Conservation (phyloP, 306 rosid species). For the Hippophae gyantsensis region DNA sequence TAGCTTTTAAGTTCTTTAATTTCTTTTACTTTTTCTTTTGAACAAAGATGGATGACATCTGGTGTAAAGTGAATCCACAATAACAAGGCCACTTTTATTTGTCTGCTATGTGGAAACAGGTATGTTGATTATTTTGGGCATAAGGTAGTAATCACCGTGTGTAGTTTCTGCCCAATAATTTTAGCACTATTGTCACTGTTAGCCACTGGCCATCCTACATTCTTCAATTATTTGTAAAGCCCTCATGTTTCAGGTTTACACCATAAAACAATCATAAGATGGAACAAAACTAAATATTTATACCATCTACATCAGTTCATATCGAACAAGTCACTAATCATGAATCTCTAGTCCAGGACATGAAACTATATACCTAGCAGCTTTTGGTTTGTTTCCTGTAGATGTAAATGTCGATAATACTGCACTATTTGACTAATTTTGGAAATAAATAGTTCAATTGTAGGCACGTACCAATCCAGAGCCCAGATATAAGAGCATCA, state of each 20-base stretch:
- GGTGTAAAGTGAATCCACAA: background rate
- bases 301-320: constrained; percentile 8
- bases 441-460: constrained; percentile 12
- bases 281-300: constrained; percentile 6
- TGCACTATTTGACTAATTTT: constrained; percentile 4
- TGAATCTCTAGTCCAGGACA: constrained; percentile 9
- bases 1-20: background rate
- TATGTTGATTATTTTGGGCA: background rate
- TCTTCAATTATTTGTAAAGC: constrained; percentile 13
- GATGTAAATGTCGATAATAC: constrained; percentile 10
- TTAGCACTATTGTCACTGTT: background rate
- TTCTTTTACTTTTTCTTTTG: background rate
- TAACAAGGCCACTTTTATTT: background rate
- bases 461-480: constrained; percentile 15
- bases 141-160: constrained; percentile 2
- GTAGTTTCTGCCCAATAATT: background rate
- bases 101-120: background rate
- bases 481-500: background rate
- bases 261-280: constrained; percentile 2
- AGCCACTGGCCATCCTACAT: background rate
- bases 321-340: constrained; percentile 3
- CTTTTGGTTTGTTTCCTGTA: constrained; percentile 13
- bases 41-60: background rate
- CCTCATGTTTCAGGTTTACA: constrained; percentile 8
- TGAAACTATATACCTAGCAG: background rate